These are phyloP conservation scores for Curvularia spicifera DNA, from an alignment of 2,329 filamentous ascomycete species.

Conservation along the genomic window DNA sequence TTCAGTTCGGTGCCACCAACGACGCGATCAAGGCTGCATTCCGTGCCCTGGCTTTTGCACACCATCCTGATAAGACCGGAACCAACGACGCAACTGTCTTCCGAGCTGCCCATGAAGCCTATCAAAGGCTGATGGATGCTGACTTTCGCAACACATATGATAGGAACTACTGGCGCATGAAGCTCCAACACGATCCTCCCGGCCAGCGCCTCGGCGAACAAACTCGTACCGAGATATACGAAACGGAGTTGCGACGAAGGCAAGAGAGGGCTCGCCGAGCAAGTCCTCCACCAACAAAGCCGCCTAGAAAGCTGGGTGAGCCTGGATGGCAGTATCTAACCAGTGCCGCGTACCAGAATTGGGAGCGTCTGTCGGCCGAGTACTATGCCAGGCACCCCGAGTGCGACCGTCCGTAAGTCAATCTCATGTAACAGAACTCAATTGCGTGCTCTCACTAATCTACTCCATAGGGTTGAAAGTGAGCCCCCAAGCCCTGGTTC, in stretches of 20 bases:
- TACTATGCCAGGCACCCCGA: conserved; percentile 14
- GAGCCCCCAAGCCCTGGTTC: neutral
- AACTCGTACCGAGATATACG: conserved; percentile 1
- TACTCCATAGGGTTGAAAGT: neutral
- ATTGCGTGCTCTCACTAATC: neutral
- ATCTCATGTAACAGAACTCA: too few relatives aligned
- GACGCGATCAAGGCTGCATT: conserved; percentile 94
- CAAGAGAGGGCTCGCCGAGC: neutral
- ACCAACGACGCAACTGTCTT: conserved; percentile 15
- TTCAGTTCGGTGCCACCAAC: conserved; percentile 75
- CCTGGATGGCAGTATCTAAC: conserved; percentile 8
- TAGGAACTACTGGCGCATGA: conserved; percentile 2
- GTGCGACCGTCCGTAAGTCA: conserved; percentile 7
- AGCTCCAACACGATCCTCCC: conserved; percentile 3
- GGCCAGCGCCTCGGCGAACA: conserved; percentile 1
- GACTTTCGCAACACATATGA: conserved; percentile 17
- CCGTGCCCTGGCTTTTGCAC: conserved; percentile 93
- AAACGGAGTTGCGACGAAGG: conserved; percentile 5
- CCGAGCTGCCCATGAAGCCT: conserved; percentile 23
- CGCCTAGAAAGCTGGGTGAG: conserved; percentile 7
- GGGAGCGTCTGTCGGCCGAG: conserved; percentile 7
- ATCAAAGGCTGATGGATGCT: conserved; percentile 18
- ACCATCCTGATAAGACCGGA: conserved; percentile 94
- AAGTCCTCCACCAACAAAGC: conserved; percentile 16
- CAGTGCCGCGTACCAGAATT: conserved; percentile 10